Conservation (phyloP, 148 eudicot species). For the Linanthus parryae region DNA sequence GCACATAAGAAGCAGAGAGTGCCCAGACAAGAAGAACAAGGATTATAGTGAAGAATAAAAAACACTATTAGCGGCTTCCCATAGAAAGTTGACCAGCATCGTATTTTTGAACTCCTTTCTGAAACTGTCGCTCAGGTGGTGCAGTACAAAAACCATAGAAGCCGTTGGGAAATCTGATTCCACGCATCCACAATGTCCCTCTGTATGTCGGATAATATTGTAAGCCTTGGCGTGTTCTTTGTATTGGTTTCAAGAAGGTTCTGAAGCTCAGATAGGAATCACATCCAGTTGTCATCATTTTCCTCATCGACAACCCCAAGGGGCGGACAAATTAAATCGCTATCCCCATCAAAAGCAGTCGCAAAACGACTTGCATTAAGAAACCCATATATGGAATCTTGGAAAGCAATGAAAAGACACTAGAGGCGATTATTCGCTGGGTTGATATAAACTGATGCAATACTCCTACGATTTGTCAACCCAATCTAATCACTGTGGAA, state of each 20-base stretch:
- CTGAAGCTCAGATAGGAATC: constrained; percentile 56
- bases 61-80: constrained; percentile 64
- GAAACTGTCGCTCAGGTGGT: constrained; percentile 47
- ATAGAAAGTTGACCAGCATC: constrained; percentile 35
- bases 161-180: constrained; percentile 52
- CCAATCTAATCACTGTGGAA: constrained; percentile 53
- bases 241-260: constrained; percentile 40
- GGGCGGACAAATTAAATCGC: constrained; percentile 47
- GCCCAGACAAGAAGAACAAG: no score
- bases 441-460: constrained; percentile 47
- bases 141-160: constrained; percentile 59
- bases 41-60: no score
- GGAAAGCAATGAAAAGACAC: constrained; percentile 47
- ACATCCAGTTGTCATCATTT: constrained; percentile 58
- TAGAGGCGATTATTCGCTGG: constrained; percentile 41
- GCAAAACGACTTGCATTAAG: constrained; percentile 52
- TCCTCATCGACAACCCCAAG: constrained; percentile 63
- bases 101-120: constrained; percentile 41
- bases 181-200: constrained; percentile 44
- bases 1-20: no score
- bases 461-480: constrained; percentile 49
- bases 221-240: constrained; percentile 59
- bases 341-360: constrained; percentile 57
- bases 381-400: constrained; percentile 55
- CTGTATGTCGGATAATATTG: constrained; percentile 50